Base-by-base conservation (phyloP, 805 yeast species). In the Wickerhamiella siamensis region DNA sequence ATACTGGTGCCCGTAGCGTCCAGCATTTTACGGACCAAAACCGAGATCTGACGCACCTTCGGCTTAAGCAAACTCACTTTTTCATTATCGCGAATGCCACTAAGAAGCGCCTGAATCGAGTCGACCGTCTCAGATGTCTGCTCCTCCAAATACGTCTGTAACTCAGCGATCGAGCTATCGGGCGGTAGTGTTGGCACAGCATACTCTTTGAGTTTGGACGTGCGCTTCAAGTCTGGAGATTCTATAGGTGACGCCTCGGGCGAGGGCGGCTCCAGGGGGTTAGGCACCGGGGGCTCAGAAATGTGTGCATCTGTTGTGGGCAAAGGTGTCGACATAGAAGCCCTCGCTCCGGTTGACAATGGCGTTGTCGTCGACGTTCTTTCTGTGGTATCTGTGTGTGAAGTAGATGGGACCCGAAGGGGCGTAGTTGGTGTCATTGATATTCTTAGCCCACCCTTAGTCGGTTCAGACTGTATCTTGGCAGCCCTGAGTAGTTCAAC, bases 61-160 rank as follows among this genome's bases (percentile, higher is more conserved):
- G 64, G 69, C 47, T 87, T 70, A 50, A 88, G 67, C 43, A 74
- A 79, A 2, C 83, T 86, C 48, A 78, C 75, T 0, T 83, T 79
- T 1, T 83, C 77, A 53, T 79, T 77, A 16, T 51, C 56, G 43
- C 55, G 51, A 43, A 62, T 59, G n/a, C 63, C 63, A n/a, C 59
- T 51, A 45, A 88, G 67, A 47, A 88, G 68, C 16, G 81, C 73
- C 57, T 87, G 95, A 51, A 87, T 87, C 0, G 95, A 83, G 12
- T 86, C 74, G 38, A 88, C 87, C 2, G 88, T 95, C 53, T 81
- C 81, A 15, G 83, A 87, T 0, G 96, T 87, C 62, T 87, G 95
- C 60, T 84, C 94, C 58, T 88, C 97, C 53, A 88, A 68, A 57
- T 86, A 88, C 22, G 77, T 67, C 52, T 87, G 72, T 45, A 88